phyloP scores from a whole-genome alignment of 202 grass and related monocot genomes.

The Carex arenaria region DNA sequence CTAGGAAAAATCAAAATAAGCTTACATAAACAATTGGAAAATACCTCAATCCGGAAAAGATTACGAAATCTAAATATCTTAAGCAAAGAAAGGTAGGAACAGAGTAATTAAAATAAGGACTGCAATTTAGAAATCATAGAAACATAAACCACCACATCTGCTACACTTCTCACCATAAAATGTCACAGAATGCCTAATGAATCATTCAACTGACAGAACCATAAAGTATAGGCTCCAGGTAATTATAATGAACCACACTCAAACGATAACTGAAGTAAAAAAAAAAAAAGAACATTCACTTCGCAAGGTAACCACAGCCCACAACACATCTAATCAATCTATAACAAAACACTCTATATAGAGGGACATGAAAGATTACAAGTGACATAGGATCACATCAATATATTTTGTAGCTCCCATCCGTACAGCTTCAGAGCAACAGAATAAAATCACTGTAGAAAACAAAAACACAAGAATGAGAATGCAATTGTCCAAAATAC shows the following conservation, averaged over 20 bases:
- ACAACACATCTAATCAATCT: conserved; percentile 12
- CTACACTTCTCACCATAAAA: not conserved
- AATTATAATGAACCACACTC: not conserved
- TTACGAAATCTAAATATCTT: too few relatives aligned
- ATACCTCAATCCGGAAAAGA: too few relatives aligned
- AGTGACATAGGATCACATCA: not conserved
- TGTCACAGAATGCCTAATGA: not conserved
- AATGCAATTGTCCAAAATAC: not conserved
- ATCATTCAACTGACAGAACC: not conserved
- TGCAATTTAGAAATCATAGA: not conserved
- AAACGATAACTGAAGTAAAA: not conserved
- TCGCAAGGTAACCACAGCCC: not conserved
- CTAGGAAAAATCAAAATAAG: not conserved
- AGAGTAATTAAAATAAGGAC: not conserved
- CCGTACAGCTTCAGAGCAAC: not conserved
- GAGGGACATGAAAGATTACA: not conserved
- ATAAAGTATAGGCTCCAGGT: not conserved
- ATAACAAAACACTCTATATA: conserved; percentile 3
- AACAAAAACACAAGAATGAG: conserved; percentile 3
- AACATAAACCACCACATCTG: not conserved
- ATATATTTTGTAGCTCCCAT: not conserved
- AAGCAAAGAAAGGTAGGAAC: too few relatives aligned
- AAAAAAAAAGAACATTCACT: not conserved
- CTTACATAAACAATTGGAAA: not conserved
- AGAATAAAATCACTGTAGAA: conserved; percentile 9